A percentile compares a stretch with the other conserved stretches of the same genome.
Evolutionary conservation across 306 rosid species (phyloP).

Genomic region (Vigna reflexopilosa): DNA sequence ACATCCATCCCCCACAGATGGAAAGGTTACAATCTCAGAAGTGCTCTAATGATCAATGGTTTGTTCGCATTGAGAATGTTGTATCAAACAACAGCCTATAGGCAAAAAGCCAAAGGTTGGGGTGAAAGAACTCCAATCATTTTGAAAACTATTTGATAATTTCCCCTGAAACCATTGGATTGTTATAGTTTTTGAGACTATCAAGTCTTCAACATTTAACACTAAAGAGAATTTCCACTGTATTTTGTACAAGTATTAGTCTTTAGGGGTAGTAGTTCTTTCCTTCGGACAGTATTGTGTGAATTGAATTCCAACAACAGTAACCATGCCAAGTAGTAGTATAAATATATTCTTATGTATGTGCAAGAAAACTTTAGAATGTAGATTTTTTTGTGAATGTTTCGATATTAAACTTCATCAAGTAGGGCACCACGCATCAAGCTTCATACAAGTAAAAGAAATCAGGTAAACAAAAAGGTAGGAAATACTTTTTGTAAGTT

Average conservation of each 20-base stretch:
- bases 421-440: no score
- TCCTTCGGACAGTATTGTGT: background rate
- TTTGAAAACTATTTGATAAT: background rate
- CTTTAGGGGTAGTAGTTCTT: background rate
- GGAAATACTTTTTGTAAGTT: no score
- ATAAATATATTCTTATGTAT: background rate
- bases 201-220: background rate
- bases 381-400: no score
- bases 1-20: background rate
- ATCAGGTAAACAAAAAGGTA: no score
- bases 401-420: no score
- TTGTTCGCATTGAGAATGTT: conserved; percentile 21
- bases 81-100: conserved; percentile 19
- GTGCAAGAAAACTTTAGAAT: background rate
- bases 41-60: conserved; percentile 24
- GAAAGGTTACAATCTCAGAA: conserved; percentile 4
- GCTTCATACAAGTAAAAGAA: no score
- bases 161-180: background rate
- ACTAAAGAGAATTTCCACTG: background rate
- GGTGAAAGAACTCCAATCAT: background rate
- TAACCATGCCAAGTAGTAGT: background rate
- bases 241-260: background rate
- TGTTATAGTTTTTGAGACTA: background rate
- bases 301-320: background rate
- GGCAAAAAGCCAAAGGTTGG: background rate